Conservation (phyloP, 805 yeast species). For the Kazachstania africana region DNA sequence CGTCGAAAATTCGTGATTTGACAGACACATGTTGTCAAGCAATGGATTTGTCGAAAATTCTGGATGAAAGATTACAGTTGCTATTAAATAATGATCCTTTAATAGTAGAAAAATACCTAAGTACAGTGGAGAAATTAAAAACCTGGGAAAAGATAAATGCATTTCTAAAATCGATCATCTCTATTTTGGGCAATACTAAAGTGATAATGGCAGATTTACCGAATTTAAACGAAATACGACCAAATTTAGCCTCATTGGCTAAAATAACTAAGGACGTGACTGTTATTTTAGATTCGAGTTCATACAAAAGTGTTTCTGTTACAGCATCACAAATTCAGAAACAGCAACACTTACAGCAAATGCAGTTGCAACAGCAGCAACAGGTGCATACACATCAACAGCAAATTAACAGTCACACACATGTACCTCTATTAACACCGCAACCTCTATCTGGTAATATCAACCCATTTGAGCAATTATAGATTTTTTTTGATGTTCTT, state of each 20-base stretch:
- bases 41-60: constrained; percentile 66
- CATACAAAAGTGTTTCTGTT: constrained; percentile 30
- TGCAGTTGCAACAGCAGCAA: constrained; percentile 4
- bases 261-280: constrained; percentile 88
- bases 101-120: constrained; percentile 29
- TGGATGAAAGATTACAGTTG: constrained; percentile 44
- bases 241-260: constrained; percentile 70
- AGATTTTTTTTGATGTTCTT: background rate
- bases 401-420: constrained; percentile 8
- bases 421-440: constrained; percentile 14
- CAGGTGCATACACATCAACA: constrained; percentile 2
- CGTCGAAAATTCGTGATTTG: constrained; percentile 61
- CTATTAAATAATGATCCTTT: constrained; percentile 22
- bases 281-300: constrained; percentile 60
- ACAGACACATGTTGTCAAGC: constrained; percentile 68
- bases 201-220: constrained; percentile 74
- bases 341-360: constrained; percentile 9
- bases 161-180: constrained; percentile 72
- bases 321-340: constrained; percentile 9
- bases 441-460: constrained; percentile 6
- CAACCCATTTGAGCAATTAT: constrained; percentile 13
- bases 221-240: constrained; percentile 63
- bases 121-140: constrained; percentile 40
- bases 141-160: constrained; percentile 81
- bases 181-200: constrained; percentile 74